Evolutionary conservation across 192 early-diverging fungal species (phyloP).

Genomic region (Podochytrium sp.): DNA sequence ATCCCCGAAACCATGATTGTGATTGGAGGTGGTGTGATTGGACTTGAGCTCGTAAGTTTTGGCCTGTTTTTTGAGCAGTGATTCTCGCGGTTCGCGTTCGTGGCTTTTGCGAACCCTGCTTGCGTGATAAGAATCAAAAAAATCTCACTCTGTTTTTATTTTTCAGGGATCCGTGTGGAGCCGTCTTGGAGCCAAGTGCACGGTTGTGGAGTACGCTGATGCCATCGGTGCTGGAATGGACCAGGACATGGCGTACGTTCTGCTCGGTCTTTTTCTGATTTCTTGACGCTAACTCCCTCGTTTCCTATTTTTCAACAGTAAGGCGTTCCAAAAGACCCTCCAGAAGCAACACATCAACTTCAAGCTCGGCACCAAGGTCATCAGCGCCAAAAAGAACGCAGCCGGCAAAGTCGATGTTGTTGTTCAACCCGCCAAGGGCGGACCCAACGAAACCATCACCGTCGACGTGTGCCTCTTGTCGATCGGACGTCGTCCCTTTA

Average conservation of each 20-base stretch:
- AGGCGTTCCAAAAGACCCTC: conserved; percentile 89
- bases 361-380: conserved; percentile 96
- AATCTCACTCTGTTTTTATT: neutral
- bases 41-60: conserved; percentile 78
- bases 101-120: neutral
- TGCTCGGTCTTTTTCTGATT: neutral
- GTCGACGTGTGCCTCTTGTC: conserved; percentile 92
- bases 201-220: conserved; percentile 92
- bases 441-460: conserved; percentile 72
- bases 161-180: conserved; percentile 90
- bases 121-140: neutral
- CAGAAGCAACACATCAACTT: conserved; percentile 97
- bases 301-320: neutral
- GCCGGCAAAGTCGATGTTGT: conserved; percentile 89
- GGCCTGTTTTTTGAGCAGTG: neutral
- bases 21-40: conserved; percentile 99
- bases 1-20: conserved; percentile 98
- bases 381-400: conserved; percentile 79
- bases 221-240: conserved; percentile 98
- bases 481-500: conserved; percentile 94
- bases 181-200: conserved; percentile 92
- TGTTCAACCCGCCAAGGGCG: conserved; percentile 78
- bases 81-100: neutral
- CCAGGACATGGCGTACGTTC: conserved; percentile 80
- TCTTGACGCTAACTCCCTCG: neutral